Evolutionary conservation across 2,329 filamentous ascomycete genomes (phyloP), one percentile per base, ranked within the genome.

Genomic region (Phaeosphaeriaceae sp.): DNA sequence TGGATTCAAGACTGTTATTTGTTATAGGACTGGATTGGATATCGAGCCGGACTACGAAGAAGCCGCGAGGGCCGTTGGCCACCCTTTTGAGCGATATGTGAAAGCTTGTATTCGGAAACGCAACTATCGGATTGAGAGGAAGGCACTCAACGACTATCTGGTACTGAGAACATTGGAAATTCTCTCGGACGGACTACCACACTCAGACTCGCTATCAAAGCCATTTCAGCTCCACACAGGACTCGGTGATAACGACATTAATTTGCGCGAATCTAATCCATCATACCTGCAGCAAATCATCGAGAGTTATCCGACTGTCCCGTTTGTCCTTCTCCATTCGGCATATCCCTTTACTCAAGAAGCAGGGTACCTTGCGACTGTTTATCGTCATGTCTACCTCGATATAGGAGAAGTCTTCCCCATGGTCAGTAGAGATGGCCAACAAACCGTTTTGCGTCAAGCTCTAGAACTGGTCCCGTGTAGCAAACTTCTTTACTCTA

Each of bases 351-450:
- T 88, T 64, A 90, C 87, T 0, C 82, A 86, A 30, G 89, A 94
- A 72, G 83, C 87, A 0, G 89, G 87, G 0, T 95, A 93, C 66
- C 79, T 95, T 16, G 89, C 90, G 0, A 84, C 83, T 0, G 85
- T 89, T 17, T 94, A 92, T 66, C 78, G 83, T 18, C 93, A 95
- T 64, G 88, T 89, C 1, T 94, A 91, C 66, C 83, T 90, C 11
- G 91, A 95, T 64, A 84, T 95, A 45, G 90, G 91, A 1, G 87
- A 92, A 64, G 87, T 94, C 0, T 95, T 94, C 52, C 90, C 90
- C 0, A 87, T 86, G 72, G 72, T 94, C 30, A 92, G 87, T 55
- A 82, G 87, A 40, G 85, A 90, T 50, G 91, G 89, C 0, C 89
- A 95, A 68, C 85, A 88, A 59, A 77, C 78, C 0, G 82, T 91